phyloP scores from a whole-genome alignment of 2,329 filamentous ascomycete species.

The Claviceps digitariae region DNA sequence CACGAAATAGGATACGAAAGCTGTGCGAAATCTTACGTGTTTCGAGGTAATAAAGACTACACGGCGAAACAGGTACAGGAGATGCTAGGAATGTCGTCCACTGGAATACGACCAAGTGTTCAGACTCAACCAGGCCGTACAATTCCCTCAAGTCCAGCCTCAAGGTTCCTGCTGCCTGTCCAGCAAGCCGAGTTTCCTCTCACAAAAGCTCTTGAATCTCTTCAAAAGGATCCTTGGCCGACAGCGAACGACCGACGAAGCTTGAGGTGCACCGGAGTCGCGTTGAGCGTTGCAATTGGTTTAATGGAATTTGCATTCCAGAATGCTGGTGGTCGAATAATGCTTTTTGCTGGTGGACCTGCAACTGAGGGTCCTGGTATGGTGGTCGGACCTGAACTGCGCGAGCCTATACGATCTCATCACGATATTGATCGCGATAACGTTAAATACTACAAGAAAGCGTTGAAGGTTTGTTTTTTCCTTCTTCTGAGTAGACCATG shows the following conservation, averaged over 20 bases:
- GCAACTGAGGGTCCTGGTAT: slow-evolving; percentile 93
- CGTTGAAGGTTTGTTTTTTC: slow-evolving; percentile 56
- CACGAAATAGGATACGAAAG: slow-evolving; percentile 97
- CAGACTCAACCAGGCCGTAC: slow-evolving; percentile 63
- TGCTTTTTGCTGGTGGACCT: slow-evolving; percentile 91
- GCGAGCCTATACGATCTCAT: slow-evolving; percentile 93
- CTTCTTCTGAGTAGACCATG: background rate
- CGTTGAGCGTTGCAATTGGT: slow-evolving; percentile 87
- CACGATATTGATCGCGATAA: slow-evolving; percentile 98
- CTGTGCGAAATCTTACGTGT: slow-evolving; percentile 97
- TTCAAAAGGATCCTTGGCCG: slow-evolving; percentile 96
- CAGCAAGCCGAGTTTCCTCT: slow-evolving; percentile 95
- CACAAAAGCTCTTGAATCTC: slow-evolving; percentile 85
- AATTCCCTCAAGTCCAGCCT: slow-evolving; percentile 64
- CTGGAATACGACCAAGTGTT: slow-evolving; percentile 61
- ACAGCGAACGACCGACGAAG: slow-evolving; percentile 86
- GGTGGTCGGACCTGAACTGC: slow-evolving; percentile 89
- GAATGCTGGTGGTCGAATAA: slow-evolving; percentile 87
- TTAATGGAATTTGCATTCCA: slow-evolving; percentile 90
- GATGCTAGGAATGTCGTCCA: slow-evolving; percentile 76
- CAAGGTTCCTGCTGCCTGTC: slow-evolving; percentile 85
- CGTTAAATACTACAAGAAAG: slow-evolving; percentile 99
- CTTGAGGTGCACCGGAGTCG: slow-evolving; percentile 86
- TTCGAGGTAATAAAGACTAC: slow-evolving; percentile 96
- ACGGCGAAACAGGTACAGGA: slow-evolving; percentile 98